phyloP scores from a whole-genome alignment of 2,329 filamentous ascomycete species.

The Fusarium udum region DNA sequence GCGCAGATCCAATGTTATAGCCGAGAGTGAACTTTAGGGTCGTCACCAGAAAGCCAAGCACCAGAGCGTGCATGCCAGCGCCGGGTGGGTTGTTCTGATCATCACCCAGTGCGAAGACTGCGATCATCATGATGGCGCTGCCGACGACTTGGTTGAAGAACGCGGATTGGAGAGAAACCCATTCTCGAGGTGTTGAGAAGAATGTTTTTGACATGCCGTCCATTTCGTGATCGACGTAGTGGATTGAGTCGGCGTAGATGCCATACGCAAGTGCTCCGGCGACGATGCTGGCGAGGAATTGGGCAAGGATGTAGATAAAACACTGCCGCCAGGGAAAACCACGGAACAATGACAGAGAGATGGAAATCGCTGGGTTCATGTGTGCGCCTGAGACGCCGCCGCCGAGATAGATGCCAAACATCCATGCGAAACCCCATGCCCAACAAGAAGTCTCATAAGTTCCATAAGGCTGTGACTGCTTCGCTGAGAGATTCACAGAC shows the following conservation, averaged over 20 bases:
- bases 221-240: conserved; percentile 45
- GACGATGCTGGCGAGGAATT: conserved; percentile 10
- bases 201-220: conserved; percentile 45
- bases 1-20: conserved; percentile 49
- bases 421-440: conserved; percentile 41
- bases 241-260: conserved; percentile 19
- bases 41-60: conserved; percentile 49
- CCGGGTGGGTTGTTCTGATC: conserved; percentile 51
- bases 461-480: conserved; percentile 22
- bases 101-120: conserved; percentile 50
- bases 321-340: conserved; percentile 51
- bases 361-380: conserved; percentile 50
- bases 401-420: conserved; percentile 39
- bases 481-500: conserved; percentile 27
- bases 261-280: conserved; percentile 16
- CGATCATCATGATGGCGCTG: conserved; percentile 49
- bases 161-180: conserved; percentile 40
- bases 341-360: conserved; percentile 48
- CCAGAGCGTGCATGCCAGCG: conserved; percentile 50
- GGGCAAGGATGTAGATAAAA: background rate
- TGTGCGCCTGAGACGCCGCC: conserved; percentile 45
- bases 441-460: conserved; percentile 38
- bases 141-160: conserved; percentile 50
- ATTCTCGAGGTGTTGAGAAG: conserved; percentile 45
- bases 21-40: conserved; percentile 50